Evolutionary conservation across 169 alveolate genomes (phyloP).

Genomic region (Cystoisospora suis): DNA sequence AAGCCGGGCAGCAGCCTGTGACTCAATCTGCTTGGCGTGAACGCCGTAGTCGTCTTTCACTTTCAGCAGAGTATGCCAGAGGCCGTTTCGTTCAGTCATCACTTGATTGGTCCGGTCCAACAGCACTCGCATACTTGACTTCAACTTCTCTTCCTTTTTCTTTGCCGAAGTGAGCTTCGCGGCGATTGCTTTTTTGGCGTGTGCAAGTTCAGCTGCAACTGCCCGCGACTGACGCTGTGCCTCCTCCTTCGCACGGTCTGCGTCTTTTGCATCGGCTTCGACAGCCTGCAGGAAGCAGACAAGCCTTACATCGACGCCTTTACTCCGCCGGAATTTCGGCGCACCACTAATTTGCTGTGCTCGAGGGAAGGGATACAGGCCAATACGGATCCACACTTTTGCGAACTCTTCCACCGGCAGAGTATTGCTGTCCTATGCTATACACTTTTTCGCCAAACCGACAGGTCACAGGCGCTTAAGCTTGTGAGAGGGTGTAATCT

Average conservation of each 20-base stretch:
- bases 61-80: constrained; percentile 26
- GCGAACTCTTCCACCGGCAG: too few species aligned
- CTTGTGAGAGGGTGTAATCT: too few species aligned
- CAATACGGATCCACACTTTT: too few species aligned
- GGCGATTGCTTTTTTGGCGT: background rate
- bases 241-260: background rate
- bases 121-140: background rate
- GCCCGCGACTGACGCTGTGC: background rate
- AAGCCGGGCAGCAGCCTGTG: background rate
- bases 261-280: background rate
- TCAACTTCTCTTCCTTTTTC: background rate
- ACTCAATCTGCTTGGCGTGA: background rate
- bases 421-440: too few species aligned
- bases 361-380: too few species aligned
- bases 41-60: constrained; percentile 15
- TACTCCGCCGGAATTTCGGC: too few species aligned
- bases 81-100: constrained; percentile 22
- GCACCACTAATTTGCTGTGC: too few species aligned
- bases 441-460: too few species aligned
- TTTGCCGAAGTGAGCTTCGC: background rate
- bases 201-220: background rate
- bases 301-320: too few species aligned
- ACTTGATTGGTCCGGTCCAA: background rate
- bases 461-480: too few species aligned
- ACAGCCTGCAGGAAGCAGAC: too few species aligned